Evolutionary conservation across 129 eudicot species (phyloP).

Genomic region (Ambrosia trifida): DNA sequence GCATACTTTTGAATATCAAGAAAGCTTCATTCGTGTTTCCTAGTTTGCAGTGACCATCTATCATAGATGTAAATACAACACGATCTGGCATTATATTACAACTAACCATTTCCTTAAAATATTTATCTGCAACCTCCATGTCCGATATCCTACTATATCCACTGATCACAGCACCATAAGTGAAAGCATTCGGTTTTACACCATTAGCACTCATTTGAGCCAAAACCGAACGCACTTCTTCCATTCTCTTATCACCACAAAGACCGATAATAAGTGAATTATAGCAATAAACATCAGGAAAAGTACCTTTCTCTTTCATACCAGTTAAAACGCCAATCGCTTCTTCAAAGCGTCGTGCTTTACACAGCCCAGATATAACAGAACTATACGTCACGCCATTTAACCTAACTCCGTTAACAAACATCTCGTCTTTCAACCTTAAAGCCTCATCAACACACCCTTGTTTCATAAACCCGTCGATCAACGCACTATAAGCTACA

Average conservation of each 20-base stretch:
- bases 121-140: constrained; percentile 59
- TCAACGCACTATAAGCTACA: constrained; percentile 62
- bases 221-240: constrained; percentile 50
- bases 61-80: constrained; percentile 54
- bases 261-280: constrained; percentile 75
- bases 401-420: constrained; percentile 50
- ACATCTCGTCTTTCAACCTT: constrained; percentile 58
- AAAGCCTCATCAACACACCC: constrained; percentile 68
- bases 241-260: constrained; percentile 54
- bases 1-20: constrained; percentile 50
- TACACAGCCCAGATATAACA: constrained; percentile 64
- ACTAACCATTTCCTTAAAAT: constrained; percentile 63
- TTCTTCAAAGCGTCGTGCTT: constrained; percentile 57
- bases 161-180: constrained; percentile 67
- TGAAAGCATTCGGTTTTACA: constrained; percentile 63
- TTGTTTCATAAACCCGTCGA: constrained; percentile 88
- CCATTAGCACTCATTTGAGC: constrained; percentile 56
- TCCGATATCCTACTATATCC: constrained; percentile 55
- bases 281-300: constrained; percentile 80
- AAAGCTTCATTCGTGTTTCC: constrained; percentile 60
- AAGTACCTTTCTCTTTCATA: constrained; percentile 61
- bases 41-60: constrained; percentile 74
- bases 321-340: constrained; percentile 42
- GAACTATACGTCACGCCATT: constrained; percentile 61
- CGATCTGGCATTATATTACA: constrained; percentile 58